These are phyloP conservation scores for Trypanosomatidae sp. DNA, from an alignment of 208 protist genomes.

Conservation along the genomic window DNA sequence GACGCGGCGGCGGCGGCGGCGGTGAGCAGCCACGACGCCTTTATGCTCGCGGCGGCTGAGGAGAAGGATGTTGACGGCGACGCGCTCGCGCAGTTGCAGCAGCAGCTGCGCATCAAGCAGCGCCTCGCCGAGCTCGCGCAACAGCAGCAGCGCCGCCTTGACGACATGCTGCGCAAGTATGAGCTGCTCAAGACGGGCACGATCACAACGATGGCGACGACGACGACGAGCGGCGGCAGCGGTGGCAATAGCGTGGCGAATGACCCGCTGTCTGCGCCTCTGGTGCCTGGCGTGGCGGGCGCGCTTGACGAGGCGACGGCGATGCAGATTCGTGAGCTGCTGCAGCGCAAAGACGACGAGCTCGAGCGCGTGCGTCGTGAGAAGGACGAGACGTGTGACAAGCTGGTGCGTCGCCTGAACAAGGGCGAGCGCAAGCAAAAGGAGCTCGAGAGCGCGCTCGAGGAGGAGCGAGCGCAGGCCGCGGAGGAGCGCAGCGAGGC, in stretches of 20 bases:
- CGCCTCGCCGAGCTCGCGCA: slow-evolving; percentile 72
- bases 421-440: slow-evolving; percentile 68
- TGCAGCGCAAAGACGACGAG: slow-evolving; percentile 80
- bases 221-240: not conserved
- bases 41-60: slow-evolving; percentile 54
- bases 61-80: slow-evolving; percentile 62
- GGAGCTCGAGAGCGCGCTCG: slow-evolving; percentile 55
- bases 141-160: slow-evolving; percentile 68
- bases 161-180: slow-evolving; percentile 79
- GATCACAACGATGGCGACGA: slow-evolving; percentile 25
- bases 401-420: slow-evolving; percentile 86
- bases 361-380: slow-evolving; percentile 54
- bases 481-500: slow-evolving; percentile 62
- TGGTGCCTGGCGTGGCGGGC: no score
- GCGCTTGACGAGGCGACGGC: slow-evolving; percentile 40
- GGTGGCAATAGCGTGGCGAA: not conserved
- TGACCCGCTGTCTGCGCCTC: not conserved
- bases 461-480: slow-evolving; percentile 70
- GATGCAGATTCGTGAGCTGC: slow-evolving; percentile 54
- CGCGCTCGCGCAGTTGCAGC: slow-evolving; percentile 61
- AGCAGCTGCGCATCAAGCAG: slow-evolving; percentile 82
- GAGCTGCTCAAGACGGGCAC: slow-evolving; percentile 78
- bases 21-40: slow-evolving; percentile 22
- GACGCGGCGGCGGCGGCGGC: slow-evolving; percentile 2
- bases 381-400: slow-evolving; percentile 75